These are phyloP conservation scores for Vickermania ingenoplastis DNA, from an alignment of 208 protist species.

Conservation along the genomic window DNA sequence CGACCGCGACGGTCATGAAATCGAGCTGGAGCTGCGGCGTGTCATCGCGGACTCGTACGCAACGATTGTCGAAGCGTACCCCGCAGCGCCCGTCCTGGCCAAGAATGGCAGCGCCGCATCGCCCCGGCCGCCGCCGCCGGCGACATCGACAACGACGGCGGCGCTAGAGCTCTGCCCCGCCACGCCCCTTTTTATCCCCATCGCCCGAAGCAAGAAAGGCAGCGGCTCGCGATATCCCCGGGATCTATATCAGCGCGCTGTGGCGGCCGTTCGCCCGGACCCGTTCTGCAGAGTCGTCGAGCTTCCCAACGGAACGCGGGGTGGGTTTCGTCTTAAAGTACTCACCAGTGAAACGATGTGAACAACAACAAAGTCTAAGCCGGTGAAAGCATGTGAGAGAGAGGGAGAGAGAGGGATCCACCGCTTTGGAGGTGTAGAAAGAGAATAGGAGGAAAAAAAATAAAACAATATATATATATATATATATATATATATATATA, in stretches of 20 bases:
- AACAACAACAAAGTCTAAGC: neutral
- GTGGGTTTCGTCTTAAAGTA: neutral
- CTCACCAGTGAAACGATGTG: too few relatives aligned
- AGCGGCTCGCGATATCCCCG: neutral
- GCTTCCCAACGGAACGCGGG: neutral
- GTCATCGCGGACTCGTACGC: slow-evolving; percentile 53
- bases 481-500: too few relatives aligned
- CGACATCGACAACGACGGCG: neutral
- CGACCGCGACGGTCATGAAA: slow-evolving; percentile 12
- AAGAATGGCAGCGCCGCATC: neutral
- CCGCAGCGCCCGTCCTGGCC: neutral
- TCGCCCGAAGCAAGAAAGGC: neutral
- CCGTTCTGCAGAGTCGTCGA: neutral
- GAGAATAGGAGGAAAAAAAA: too few relatives aligned
- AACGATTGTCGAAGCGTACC: slow-evolving; percentile 21
- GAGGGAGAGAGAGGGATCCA: too few relatives aligned
- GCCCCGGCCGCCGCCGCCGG: neutral
- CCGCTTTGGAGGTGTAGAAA: too few relatives aligned
- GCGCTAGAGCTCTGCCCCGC: neutral
- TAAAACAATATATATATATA: too few relatives aligned
- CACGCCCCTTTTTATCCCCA: too few relatives aligned
- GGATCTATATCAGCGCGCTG: neutral
- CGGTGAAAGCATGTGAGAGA: neutral
- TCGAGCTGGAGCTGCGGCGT: slow-evolving; percentile 22
- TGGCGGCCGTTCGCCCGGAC: neutral